These are phyloP conservation scores for Fusarium sp. DNA, from an alignment of 2,329 filamentous ascomycete genomes.

Conservation along the genomic window DNA sequence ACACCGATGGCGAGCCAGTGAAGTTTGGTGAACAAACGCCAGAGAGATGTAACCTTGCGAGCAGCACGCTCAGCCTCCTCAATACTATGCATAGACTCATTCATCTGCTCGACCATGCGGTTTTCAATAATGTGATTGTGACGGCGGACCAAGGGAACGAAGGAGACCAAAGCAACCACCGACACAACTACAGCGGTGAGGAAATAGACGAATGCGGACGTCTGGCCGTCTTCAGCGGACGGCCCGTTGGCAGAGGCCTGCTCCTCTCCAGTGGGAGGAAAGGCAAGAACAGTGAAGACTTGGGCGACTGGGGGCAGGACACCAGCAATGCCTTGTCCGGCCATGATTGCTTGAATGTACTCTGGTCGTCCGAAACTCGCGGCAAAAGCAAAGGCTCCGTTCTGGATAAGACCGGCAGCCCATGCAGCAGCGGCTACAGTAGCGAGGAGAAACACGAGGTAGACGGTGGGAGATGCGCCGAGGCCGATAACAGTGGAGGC, in stretches of 20 bases:
- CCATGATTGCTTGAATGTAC: slow-evolving; percentile 97
- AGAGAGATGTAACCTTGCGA: slow-evolving; percentile 64
- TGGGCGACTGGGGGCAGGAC: slow-evolving; percentile 89
- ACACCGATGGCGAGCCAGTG: slow-evolving; percentile 80
- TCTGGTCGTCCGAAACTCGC: slow-evolving; percentile 84
- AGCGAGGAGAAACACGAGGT: slow-evolving; percentile 82
- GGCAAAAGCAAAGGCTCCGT: slow-evolving; percentile 92
- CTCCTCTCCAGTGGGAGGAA: slow-evolving; percentile 52
- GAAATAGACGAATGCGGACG: slow-evolving; percentile 90
- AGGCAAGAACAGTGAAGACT: slow-evolving; percentile 78
- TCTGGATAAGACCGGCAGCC: slow-evolving; percentile 88
- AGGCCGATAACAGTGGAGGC: slow-evolving; percentile 78
- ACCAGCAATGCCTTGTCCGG: slow-evolving; percentile 89
- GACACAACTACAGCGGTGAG: slow-evolving; percentile 85
- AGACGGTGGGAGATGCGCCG: slow-evolving; percentile 67
- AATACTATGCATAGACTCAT: slow-evolving; percentile 59
- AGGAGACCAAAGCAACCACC: slow-evolving; percentile 72
- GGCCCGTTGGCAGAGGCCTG: slow-evolving; percentile 37
- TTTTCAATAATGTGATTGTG: slow-evolving; percentile 63
- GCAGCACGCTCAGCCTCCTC: slow-evolving; percentile 62
- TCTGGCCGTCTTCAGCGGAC: slow-evolving; percentile 39
- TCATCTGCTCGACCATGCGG: slow-evolving; percentile 59
- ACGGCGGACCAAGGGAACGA: slow-evolving; percentile 74
- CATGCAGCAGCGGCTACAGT: slow-evolving; percentile 83
- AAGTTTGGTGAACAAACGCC: slow-evolving; percentile 77